Conservation (phyloP, 805 yeast genomes). For the Candida nonsorbophila region DNA sequence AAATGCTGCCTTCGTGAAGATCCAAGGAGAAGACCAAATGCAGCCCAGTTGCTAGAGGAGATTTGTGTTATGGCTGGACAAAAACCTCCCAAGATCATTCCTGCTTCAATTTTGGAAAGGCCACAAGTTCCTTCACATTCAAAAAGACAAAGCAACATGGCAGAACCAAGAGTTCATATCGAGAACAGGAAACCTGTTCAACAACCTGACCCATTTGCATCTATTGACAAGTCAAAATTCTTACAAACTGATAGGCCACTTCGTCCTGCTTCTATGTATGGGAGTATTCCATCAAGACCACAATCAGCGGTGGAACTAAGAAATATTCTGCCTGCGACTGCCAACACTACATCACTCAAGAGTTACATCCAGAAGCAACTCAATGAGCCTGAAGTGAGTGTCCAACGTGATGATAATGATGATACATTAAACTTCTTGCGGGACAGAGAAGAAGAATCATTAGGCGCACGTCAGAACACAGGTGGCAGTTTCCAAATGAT, state of each 20-base stretch:
- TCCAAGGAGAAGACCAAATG: constrained; percentile 70
- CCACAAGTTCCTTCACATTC: constrained; percentile 3
- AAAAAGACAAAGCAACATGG: neutral
- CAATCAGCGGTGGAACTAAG: too few relatives aligned
- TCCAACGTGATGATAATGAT: constrained; percentile 14
- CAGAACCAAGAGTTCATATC: constrained; percentile 1
- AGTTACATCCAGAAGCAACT: constrained; percentile 28
- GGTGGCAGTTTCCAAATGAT: constrained; percentile 35
- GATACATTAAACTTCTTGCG: constrained; percentile 33
- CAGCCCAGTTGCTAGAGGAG: constrained; percentile 65
- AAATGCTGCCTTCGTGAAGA: constrained; percentile 56
- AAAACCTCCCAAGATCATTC: constrained; percentile 38
- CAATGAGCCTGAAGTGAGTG: constrained; percentile 17
- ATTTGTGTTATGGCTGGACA: constrained; percentile 54
- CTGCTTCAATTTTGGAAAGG: constrained; percentile 26
- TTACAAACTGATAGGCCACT: too few relatives aligned
- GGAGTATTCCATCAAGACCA: too few relatives aligned
- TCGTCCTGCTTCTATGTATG: too few relatives aligned
- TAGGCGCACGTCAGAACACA: constrained; percentile 22
- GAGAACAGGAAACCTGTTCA: constrained; percentile 7
- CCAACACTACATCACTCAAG: constrained; percentile 17
- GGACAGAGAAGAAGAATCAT: constrained; percentile 21
- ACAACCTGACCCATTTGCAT: constrained; percentile 36
- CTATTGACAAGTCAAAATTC: constrained; percentile 35
- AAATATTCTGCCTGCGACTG: constrained; percentile 4